Evolutionary conservation across 495 filamentous ascomycete genomes (phyloP).

Genomic region (Platismatia glauca): DNA sequence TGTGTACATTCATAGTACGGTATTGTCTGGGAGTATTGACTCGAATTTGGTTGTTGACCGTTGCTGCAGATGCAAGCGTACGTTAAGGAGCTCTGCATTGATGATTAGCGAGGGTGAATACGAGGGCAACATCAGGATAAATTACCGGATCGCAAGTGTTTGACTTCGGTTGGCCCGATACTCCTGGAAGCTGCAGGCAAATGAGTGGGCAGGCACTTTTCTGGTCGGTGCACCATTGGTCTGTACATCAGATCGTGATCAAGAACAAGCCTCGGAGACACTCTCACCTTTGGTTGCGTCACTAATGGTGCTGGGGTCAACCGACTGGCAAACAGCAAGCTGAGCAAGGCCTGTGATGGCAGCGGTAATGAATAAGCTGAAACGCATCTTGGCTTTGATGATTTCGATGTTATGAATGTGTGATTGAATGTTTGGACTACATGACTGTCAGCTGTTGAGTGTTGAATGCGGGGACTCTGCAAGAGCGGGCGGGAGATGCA

Average conservation of each 20-base stretch:
- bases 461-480: background rate
- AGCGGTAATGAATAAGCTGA: constrained; percentile 13
- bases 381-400: constrained; percentile 9
- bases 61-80: constrained; percentile 74
- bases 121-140: constrained; percentile 3
- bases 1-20: constrained; percentile 77
- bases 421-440: background rate
- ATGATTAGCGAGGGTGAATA: constrained; percentile 1
- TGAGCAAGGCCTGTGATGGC: constrained; percentile 17
- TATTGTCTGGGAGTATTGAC: constrained; percentile 77
- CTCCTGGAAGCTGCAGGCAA: constrained; percentile 57
- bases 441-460: background rate
- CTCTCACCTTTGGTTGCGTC: constrained; percentile 38
- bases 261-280: background rate
- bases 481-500: constrained; percentile 6
- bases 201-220: constrained; percentile 63
- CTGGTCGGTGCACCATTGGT: constrained; percentile 62
- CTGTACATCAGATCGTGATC: constrained; percentile 32
- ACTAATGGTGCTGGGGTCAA: constrained; percentile 53
- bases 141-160: constrained; percentile 71
- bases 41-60: constrained; percentile 60
- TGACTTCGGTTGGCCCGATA: constrained; percentile 38
- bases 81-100: constrained; percentile 48
- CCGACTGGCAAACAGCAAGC: constrained; percentile 39
- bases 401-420: background rate